Percentiles rank a stretch among this genome's conserved stretches.
These are phyloP conservation scores for Termitomyces sp. DNA, from an alignment of 768 basidiomycete genomes.

Conservation along the genomic window DNA sequence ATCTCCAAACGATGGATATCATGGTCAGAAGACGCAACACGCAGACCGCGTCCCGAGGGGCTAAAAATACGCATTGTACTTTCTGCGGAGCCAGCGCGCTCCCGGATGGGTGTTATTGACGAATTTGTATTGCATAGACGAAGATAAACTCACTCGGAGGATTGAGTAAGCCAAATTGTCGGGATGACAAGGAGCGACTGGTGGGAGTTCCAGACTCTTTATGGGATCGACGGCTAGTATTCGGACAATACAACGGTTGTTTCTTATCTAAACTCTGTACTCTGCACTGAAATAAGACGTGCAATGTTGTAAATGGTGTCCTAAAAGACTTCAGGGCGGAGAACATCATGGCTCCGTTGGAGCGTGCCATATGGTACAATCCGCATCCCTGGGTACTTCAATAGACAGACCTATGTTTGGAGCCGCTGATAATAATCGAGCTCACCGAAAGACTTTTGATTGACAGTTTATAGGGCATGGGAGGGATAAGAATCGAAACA, in stretches of 20 bases:
- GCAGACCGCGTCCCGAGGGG: neutral
- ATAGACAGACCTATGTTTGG: neutral
- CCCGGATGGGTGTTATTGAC: neutral
- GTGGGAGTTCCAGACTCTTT: constrained; percentile 7
- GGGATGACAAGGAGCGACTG: neutral
- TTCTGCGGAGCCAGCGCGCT: neutral
- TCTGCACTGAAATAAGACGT: neutral
- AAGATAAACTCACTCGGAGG: neutral
- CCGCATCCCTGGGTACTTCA: neutral
- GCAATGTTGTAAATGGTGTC: neutral
- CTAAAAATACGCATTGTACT: neutral
- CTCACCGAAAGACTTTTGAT: neutral
- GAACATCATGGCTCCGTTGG: neutral
- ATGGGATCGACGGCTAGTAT: constrained; percentile 3
- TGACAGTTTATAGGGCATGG: neutral
- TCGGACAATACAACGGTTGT: constrained; percentile 7
- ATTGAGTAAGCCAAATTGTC: neutral
- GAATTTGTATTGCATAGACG: neutral
- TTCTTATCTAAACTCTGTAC: neutral
- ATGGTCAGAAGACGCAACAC: constrained; percentile 7
- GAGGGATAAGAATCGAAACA: neutral
- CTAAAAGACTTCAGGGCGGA: neutral
- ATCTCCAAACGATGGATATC: neutral
- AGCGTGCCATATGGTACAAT: neutral
- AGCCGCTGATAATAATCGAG: neutral